A percentile compares a stretch with the other conserved stretches of the same genome.
Evolutionary conservation across 768 basidiomycete genomes (phyloP).

Genomic region (Clitopilus passeckerianus): DNA sequence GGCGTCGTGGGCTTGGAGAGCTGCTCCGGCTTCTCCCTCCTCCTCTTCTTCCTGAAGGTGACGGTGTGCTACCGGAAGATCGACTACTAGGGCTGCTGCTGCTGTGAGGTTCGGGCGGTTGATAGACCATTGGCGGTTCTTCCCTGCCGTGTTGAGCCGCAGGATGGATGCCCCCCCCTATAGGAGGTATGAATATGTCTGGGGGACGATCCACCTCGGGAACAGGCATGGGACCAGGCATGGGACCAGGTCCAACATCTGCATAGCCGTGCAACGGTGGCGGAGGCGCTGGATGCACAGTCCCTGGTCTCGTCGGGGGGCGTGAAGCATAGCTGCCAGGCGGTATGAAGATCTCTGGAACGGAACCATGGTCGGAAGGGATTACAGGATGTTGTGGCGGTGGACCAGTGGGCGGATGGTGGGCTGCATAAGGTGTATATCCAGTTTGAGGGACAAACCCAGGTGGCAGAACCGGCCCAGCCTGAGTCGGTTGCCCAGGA

Average conservation of each 20-base stretch:
- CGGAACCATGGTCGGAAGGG: conserved; percentile 3
- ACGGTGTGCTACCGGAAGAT: background rate
- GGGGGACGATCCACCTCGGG: background rate
- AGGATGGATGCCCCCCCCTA: background rate
- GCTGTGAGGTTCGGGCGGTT: background rate
- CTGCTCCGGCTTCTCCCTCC: conserved; percentile 2
- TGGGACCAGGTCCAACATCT: background rate
- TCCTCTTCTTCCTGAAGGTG: background rate
- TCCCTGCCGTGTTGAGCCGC: background rate
- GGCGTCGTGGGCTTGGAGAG: background rate
- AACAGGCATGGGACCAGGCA: no score
- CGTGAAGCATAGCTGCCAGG: conserved; percentile 3
- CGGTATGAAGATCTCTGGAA: conserved; percentile 16
- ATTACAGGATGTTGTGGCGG: background rate
- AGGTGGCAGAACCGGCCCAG: conserved; percentile 6
- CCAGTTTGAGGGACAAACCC: conserved; percentile 10
- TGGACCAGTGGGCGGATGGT: background rate
- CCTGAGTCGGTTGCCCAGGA: background rate
- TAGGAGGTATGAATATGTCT: background rate
- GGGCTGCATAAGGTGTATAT: background rate
- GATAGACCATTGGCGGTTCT: background rate
- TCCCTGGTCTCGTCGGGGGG: conserved; percentile 1
- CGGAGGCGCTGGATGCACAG: background rate
- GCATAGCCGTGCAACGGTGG: background rate
- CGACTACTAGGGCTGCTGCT: background rate